Base-by-base conservation (phyloP, 805 yeast species). In the Grigorovia humatica region DNA sequence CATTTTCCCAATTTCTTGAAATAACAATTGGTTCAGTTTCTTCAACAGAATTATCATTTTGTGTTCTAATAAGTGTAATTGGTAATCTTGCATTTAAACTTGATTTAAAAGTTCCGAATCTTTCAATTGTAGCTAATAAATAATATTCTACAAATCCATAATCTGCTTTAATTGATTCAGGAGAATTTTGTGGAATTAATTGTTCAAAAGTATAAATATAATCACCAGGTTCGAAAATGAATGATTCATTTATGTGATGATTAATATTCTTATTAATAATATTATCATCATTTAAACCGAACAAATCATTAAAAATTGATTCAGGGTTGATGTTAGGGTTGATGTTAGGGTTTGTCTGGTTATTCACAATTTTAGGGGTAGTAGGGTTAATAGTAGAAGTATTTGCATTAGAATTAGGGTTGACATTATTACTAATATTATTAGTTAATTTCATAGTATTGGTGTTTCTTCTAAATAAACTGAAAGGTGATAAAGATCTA, bases 1-100 rank as follows among this genome's bases (percentile, higher is more conserved):
- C 88, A 64, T 87, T 89, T 66, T 91, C 98, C 99, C 99, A 93
- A 57, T 87, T 91, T 54, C 95, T 76, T 29, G 84, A 76, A 41
- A 93, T 88, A 4, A 88, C 86, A 50, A 93, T 91, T 0, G 99
- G 98, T 64, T 93, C 99, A 55, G 85, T 82, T 62, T 86, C 91
- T 64, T 93, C 98, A 23, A 84, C 76, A 43, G 88, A 85, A 42
- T 78, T 79, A 52, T 85, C 89, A 1, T 87, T 74, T 11, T 90
- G 90, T 0, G 89, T 76, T 55, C 99, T 73, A 4, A 93, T 78
- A 17, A 93, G 70, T 1, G 72, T 74, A 1, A 93, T 74, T 1
- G 86, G 86, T 41, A 78, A 65, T 51, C 74, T 73, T 1, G 89
- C 93, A 7, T 69, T 61, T 29, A 93, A 67, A 58, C 84, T 85